These are phyloP conservation scores for Onygena corvina DNA, from an alignment of 2,329 filamentous ascomycete genomes.

Conservation along the genomic window DNA sequence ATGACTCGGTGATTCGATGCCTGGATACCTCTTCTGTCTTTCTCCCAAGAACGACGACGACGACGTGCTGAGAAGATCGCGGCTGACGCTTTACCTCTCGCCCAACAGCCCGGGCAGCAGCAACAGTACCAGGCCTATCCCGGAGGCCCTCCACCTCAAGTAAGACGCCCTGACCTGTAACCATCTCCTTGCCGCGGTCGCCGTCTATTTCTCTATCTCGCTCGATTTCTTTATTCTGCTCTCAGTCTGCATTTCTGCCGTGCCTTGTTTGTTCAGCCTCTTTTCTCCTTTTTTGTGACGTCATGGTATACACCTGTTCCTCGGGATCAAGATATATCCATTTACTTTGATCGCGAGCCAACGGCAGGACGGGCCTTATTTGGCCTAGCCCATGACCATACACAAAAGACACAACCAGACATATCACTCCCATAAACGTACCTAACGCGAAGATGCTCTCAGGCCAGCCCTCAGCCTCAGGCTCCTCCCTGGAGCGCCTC, in stretches of 20 bases:
- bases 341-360: constrained; percentile 3
- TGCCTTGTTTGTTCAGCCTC: background rate
- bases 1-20: background rate
- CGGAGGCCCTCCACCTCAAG: constrained; percentile 7
- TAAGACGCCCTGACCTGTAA: background rate
- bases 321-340: constrained; percentile 1
- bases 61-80: background rate
- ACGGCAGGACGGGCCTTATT: background rate
- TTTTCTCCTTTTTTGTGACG: background rate
- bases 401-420: background rate
- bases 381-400: constrained; percentile 5
- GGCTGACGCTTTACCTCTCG: constrained; percentile 3
- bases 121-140: constrained; percentile 16
- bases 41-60: too few relatives aligned
- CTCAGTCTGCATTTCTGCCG: background rate
- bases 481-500: constrained; percentile 30
- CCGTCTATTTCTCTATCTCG: background rate
- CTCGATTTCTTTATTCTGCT: constrained; percentile 13
- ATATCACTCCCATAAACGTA: constrained; percentile 6
- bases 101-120: constrained; percentile 17
- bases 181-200: background rate
- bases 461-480: constrained; percentile 16
- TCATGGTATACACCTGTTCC: constrained; percentile 1
- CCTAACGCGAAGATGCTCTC: constrained; percentile 8
- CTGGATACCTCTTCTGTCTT: background rate